Evolutionary conservation across 2,329 filamentous ascomycete genomes (phyloP).

Genomic region (Pseudogymnoascus sp.): DNA sequence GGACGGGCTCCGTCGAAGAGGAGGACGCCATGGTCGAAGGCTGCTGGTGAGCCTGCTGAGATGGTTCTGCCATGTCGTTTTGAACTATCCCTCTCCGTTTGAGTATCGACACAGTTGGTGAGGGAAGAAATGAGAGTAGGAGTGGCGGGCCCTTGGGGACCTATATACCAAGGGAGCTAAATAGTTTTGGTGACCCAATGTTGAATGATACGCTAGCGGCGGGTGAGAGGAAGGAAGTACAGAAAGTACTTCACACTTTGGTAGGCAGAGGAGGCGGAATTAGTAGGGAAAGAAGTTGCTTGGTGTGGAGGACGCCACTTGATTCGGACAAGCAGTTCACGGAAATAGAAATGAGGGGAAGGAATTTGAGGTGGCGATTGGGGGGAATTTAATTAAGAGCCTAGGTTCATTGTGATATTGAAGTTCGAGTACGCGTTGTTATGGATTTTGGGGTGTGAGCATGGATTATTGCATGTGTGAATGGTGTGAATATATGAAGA

Average conservation of each 20-base stretch:
- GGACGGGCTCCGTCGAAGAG: slow-evolving; percentile 20
- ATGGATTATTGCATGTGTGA: not conserved
- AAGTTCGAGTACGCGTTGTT: not conserved
- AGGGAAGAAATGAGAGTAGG: not conserved
- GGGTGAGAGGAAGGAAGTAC: slow-evolving; percentile 7
- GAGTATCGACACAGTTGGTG: not conserved
- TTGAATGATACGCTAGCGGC: slow-evolving; percentile 8
- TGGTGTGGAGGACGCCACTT: not conserved
- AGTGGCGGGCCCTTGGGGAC: not conserved
- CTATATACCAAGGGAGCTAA: slow-evolving; percentile 8
- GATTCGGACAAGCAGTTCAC: not conserved
- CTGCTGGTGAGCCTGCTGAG: slow-evolving; percentile 15
- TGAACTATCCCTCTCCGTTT: not conserved
- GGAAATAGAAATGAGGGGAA: not conserved
- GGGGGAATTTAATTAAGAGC: not conserved
- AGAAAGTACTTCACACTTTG: not conserved
- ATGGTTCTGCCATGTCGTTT: slow-evolving; percentile 11
- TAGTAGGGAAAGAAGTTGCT: not conserved
- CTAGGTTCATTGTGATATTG: not conserved
- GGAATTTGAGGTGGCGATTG: not conserved
- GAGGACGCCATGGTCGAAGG: slow-evolving; percentile 24
- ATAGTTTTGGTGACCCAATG: slow-evolving; percentile 4
- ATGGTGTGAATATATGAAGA: not conserved
- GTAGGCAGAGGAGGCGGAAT: not conserved
- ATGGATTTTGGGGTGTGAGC: not conserved